Conservation (phyloP, 495 filamentous ascomycete species). For the Xylaria grammica region DNA sequence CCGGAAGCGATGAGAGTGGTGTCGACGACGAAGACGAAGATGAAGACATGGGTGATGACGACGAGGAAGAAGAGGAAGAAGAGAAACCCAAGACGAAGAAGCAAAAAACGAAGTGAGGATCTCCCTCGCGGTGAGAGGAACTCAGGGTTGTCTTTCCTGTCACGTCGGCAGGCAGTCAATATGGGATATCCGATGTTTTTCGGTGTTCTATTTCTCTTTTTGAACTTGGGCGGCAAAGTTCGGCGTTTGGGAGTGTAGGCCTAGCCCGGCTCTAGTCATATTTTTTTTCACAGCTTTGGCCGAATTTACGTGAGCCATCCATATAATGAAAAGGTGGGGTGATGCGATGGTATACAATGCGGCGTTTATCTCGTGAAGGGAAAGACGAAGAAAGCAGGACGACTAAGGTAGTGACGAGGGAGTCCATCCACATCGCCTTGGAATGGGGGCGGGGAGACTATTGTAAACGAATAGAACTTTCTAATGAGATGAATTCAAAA, state of each 20-base stretch:
- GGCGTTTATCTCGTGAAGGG: not conserved
- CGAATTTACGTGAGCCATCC: not conserved
- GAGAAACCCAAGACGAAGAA: constrained; percentile 55
- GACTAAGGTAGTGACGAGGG: no score
- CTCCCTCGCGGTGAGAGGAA: not conserved
- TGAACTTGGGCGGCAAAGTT: constrained; percentile 1
- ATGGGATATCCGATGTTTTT: not conserved
- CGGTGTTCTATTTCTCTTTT: not conserved
- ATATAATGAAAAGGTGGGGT: not conserved
- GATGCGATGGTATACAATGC: not conserved
- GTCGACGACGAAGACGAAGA: constrained; percentile 45
- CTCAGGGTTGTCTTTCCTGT: not conserved
- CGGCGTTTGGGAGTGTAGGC: constrained; percentile 17
- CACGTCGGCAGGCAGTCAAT: not conserved
- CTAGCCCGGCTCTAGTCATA: not conserved
- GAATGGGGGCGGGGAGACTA: not conserved
- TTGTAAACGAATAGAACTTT: not conserved
- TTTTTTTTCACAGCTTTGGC: not conserved
- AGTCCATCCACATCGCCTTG: not conserved
- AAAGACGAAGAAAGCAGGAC: not conserved
- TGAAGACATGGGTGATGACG: constrained; percentile 40
- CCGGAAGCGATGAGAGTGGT: constrained; percentile 63
- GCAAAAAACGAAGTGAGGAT: constrained; percentile 42
- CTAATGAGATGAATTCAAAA: not conserved
- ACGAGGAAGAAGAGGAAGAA: constrained; percentile 39